Conservation (phyloP, 139 green algal genomes). For the Astrephomene gubernaculifera region DNA sequence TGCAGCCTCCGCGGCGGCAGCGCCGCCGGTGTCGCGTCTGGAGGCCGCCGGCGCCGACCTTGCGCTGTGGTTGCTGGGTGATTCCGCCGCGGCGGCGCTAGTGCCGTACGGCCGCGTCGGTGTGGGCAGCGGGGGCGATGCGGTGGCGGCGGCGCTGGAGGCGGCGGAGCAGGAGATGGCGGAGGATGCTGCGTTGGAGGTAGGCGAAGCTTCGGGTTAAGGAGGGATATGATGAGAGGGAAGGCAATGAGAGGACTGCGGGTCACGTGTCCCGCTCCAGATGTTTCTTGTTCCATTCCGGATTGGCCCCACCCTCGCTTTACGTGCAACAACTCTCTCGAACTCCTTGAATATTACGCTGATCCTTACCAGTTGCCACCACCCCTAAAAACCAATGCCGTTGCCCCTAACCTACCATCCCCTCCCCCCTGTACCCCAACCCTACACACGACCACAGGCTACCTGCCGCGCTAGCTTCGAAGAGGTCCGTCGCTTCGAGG, state of each 20-base stretch:
- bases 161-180: background rate
- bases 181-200: background rate
- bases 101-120: background rate
- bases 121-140: background rate
- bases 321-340: background rate
- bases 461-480: slow-evolving; percentile 68
- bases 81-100: background rate
- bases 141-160: background rate
- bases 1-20: no score
- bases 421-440: background rate
- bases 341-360: background rate
- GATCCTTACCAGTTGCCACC: background rate
- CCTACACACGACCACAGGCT: slow-evolving; percentile 22
- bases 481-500: slow-evolving; percentile 73
- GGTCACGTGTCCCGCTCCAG: background rate
- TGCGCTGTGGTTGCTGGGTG: slow-evolving; percentile 68
- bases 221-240: background rate
- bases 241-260: background rate
- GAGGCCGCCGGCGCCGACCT: slow-evolving; percentile 65
- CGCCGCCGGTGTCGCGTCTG: slow-evolving; percentile 52
- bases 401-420: background rate
- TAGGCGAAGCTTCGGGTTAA: background rate
- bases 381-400: background rate
- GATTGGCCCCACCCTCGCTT: background rate
- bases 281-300: background rate